Evolutionary conservation across 768 basidiomycete genomes (phyloP), one percentile per base, ranked within the genome.

Genomic region (Baorangia bicolor): DNA sequence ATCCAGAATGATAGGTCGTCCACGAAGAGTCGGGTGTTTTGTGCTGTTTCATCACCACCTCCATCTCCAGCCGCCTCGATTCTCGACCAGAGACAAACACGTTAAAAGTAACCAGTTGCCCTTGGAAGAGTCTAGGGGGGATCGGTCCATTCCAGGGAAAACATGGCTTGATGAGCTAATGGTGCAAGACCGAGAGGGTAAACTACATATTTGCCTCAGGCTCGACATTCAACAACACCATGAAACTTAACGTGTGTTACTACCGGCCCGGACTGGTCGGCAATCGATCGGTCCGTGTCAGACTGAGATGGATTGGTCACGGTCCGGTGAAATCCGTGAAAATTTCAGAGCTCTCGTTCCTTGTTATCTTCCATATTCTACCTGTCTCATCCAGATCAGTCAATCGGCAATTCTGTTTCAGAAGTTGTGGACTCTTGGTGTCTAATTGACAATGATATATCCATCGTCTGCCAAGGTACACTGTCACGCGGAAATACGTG

Each of bases 401-500:
- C 21, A 27, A 50, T 18, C 4, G 14, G 6, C 10, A 35, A 16
- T 9, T 33, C 31, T 25, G 31, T 49, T 33, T 49, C 33, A n/a
- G 13, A 33, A 14, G 18, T 38, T 25, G 48, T 53, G 49, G 34
- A 23, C 35, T 34, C 25, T 23, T 12, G 11, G 21, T 18, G 30
- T 39, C 37, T 23, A 25, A 28, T 25, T 31, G 49, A 31, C 37
- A 13, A 21, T 16, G 51, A 28, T 37, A n/a, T 27, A 20, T 52
- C 40, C n/a, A 16, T 25, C 30, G 11, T 35, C 14, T n/a, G n/a
- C 23, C 4, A 20, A 31, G 39, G 50, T 10, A 53, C 53, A 34
- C 13, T 8, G 11, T 44, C 42, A 55, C 37, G 40, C 33, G 30
- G 25, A 42, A 27, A 54, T 55, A 54, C 35, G 41, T 54, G 51